Percentiles rank a stretch among this genome's conserved stretches.
Conservation (phyloP, 352 stramenopile species). For the Globisporangium emineosum region DNA sequence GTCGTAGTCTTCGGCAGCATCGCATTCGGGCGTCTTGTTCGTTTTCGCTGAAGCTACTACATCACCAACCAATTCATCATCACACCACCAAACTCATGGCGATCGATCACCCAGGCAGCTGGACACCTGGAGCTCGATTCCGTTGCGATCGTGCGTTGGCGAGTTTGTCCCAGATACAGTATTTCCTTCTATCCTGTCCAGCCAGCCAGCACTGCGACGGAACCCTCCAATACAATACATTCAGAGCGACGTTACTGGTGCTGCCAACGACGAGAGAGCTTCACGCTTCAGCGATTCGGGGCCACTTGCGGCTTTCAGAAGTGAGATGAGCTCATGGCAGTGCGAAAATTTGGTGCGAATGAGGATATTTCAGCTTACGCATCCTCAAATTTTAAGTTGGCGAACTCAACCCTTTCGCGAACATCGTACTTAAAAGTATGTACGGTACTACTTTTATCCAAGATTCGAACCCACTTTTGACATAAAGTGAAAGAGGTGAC, state of each 20-base stretch:
- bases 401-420: too few relatives aligned
- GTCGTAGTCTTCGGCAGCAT: too few relatives aligned
- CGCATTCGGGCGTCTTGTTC: not conserved
- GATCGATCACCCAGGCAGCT: not conserved
- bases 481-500: too few relatives aligned
- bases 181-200: not conserved
- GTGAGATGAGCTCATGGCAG: not conserved
- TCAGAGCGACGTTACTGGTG: not conserved
- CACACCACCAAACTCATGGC: not conserved
- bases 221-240: not conserved
- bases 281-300: not conserved
- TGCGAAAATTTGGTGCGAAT: not conserved
- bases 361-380: too few relatives aligned
- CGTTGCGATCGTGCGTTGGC: slow-evolving; percentile 5
- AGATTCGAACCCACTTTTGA: too few relatives aligned
- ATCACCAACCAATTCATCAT: not conserved
- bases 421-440: too few relatives aligned
- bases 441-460: too few relatives aligned
- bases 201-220: not conserved
- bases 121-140: not conserved
- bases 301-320: too few relatives aligned
- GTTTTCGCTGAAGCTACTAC: not conserved
- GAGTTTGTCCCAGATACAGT: not conserved
- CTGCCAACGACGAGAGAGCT: not conserved
- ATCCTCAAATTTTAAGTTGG: too few relatives aligned